phyloP scores from a whole-genome alignment of 345 rosid genomes.

The Triadica sebifera region DNA sequence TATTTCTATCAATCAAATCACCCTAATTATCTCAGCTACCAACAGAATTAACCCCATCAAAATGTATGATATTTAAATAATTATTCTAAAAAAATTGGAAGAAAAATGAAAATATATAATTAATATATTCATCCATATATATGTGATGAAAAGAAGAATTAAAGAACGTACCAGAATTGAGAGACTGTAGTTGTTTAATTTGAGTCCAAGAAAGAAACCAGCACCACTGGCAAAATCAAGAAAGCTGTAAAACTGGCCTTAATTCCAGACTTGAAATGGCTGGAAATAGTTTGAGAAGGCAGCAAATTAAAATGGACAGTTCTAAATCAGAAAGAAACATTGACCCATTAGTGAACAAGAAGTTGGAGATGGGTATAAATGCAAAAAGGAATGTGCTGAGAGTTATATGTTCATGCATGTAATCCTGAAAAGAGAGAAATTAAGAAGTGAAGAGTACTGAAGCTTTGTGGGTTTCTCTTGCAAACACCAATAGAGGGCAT shows the following conservation, averaged over 20 bases:
- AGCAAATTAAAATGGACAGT: background rate
- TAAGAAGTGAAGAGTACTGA: background rate
- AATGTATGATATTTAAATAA: background rate
- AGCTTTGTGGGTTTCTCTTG: slow-evolving; percentile 5
- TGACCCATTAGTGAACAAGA: slow-evolving; percentile 13
- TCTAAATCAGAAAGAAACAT: slow-evolving; percentile 12
- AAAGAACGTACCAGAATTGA: slow-evolving; percentile 26
- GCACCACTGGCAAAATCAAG: background rate
- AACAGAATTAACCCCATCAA: slow-evolving; percentile 21
- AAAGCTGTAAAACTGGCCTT: slow-evolving; percentile 14
- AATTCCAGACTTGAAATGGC: background rate
- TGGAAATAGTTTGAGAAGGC: background rate
- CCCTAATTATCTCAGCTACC: slow-evolving; percentile 10
- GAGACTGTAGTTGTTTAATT: background rate
- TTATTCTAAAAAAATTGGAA: too few relatives aligned
- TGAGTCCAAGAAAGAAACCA: too few relatives aligned
- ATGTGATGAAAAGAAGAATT: too few relatives aligned
- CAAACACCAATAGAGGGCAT: background rate
- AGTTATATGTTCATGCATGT: slow-evolving; percentile 26
- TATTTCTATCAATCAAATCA: slow-evolving; percentile 36
- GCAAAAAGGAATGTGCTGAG: background rate
- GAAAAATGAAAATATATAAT: background rate
- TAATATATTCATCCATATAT: too few relatives aligned
- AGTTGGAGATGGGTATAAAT: slow-evolving; percentile 2
- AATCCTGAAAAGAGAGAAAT: background rate